These are phyloP conservation scores for Sergeia podlipaevii DNA, from an alignment of 208 protist species.

Conservation along the genomic window DNA sequence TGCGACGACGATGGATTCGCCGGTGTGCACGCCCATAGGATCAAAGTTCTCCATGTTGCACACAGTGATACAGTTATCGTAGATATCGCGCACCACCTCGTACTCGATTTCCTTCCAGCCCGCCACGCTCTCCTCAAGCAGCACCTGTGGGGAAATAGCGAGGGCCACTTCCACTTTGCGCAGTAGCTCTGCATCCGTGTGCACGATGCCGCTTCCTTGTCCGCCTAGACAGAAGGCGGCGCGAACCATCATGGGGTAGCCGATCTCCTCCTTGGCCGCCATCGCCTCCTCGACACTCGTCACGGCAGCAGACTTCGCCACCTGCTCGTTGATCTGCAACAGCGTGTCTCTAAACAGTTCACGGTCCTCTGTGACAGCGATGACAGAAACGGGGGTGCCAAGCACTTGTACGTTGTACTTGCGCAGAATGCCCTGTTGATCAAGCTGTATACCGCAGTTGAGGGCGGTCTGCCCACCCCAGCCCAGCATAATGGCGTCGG, in stretches of 20 bases:
- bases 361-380: constrained; percentile 97
- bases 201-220: constrained; percentile 96
- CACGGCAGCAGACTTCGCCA: constrained; percentile 81
- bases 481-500: constrained; percentile 94
- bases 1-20: constrained; percentile 99
- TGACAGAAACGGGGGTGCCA: constrained; percentile 94
- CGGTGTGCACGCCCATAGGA: constrained; percentile 97
- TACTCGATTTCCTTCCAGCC: constrained; percentile 99
- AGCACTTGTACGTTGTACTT: constrained; percentile 95
- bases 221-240: constrained; percentile 98
- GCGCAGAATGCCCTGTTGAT: constrained; percentile 88
- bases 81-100: constrained; percentile 97
- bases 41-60: constrained; percentile 99
- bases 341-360: constrained; percentile 97
- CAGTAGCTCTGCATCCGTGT: constrained; percentile 77
- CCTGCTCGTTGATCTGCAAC: constrained; percentile 94
- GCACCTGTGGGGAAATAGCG: constrained; percentile 91
- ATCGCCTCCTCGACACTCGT: constrained; percentile 76
- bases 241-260: constrained; percentile 98
- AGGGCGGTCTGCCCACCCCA: constrained; percentile 99
- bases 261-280: constrained; percentile 61
- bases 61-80: constrained; percentile 99
- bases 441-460: constrained; percentile 97
- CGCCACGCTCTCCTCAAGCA: constrained; percentile 97
- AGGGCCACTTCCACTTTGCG: constrained; percentile 87